Evolutionary conservation across 1,139 yeast species (phyloP).

Genomic region (Taphrina populina): DNA sequence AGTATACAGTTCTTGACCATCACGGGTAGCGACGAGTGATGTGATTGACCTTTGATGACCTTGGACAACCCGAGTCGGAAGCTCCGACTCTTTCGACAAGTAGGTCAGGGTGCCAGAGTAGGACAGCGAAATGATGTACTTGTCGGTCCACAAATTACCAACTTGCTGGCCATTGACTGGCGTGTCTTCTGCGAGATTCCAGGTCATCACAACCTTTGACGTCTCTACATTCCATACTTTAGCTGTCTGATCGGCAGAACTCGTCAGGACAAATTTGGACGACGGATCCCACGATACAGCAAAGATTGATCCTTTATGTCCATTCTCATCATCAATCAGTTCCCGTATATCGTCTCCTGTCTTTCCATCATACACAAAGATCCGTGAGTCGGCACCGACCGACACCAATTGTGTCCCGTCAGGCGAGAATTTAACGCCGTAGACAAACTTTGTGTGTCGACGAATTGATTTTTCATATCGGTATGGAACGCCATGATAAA

Average conservation of each 20-base stretch:
- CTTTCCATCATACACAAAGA: slow-evolving; percentile 80
- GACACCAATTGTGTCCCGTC: slow-evolving; percentile 65
- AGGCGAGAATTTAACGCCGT: slow-evolving; percentile 81
- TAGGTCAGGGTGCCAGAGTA: slow-evolving; percentile 69
- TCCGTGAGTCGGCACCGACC: slow-evolving; percentile 81
- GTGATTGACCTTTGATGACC: slow-evolving; percentile 89
- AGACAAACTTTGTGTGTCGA: slow-evolving; percentile 71
- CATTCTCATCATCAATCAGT: slow-evolving; percentile 47
- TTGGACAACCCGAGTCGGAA: slow-evolving; percentile 52
- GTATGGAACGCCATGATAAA: slow-evolving; percentile 91
- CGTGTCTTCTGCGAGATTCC: slow-evolving; percentile 40
- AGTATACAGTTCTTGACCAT: slow-evolving; percentile 49
- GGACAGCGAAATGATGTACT: slow-evolving; percentile 64
- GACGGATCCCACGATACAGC: slow-evolving; percentile 69
- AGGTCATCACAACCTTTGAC: slow-evolving; percentile 41
- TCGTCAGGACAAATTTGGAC: slow-evolving; percentile 62
- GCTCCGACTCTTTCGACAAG: slow-evolving; percentile 49
- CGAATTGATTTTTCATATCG: slow-evolving; percentile 72
- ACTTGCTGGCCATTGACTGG: slow-evolving; percentile 67
- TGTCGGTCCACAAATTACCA: slow-evolving; percentile 68
- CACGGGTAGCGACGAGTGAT: slow-evolving; percentile 49
- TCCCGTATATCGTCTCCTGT: slow-evolving; percentile 69
- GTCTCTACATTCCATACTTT: slow-evolving; percentile 54
- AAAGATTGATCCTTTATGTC: slow-evolving; percentile 77
- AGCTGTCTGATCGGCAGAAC: slow-evolving; percentile 77